A percentile compares a stretch with the other conserved stretches of the same genome.
phyloP scores from a whole-genome alignment of 208 protist species.

The Porcisia deanei region DNA sequence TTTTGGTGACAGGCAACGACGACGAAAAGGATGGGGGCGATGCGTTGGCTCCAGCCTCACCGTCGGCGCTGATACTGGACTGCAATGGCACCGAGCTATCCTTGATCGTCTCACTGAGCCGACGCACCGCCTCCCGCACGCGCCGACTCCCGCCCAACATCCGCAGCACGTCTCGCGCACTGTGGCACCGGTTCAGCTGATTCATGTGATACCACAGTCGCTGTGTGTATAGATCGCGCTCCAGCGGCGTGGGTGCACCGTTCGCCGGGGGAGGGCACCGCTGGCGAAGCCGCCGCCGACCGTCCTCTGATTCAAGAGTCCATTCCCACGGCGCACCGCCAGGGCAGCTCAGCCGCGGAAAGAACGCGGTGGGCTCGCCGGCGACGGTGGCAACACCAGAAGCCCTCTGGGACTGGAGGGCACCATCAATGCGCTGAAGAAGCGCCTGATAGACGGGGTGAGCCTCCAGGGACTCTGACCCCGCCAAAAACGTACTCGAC shows the following conservation, averaged over 20 bases:
- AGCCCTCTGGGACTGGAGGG: conserved; percentile 5
- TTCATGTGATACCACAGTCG: conserved; percentile 74
- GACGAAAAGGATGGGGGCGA: not conserved
- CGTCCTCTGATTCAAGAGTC: conserved; percentile 32
- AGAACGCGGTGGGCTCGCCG: conserved; percentile 27
- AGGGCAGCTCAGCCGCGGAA: conserved; percentile 70
- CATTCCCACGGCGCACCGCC: conserved; percentile 88
- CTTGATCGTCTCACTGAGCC: not conserved
- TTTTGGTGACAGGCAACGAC: not conserved
- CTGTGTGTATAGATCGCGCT: conserved; percentile 77
- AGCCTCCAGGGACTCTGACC: conserved; percentile 17
- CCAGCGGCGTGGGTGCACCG: conserved; percentile 79
- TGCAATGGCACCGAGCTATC: not conserved
- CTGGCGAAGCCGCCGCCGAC: conserved; percentile 44
- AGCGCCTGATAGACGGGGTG: conserved; percentile 8
- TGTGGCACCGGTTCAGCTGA: conserved; percentile 64
- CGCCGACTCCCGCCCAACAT: conserved; percentile 48
- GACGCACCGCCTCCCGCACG: conserved; percentile 39
- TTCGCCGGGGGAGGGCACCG: conserved; percentile 69
- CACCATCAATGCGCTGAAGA: conserved; percentile 25
- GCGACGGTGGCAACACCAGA: not conserved
- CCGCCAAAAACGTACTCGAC: not conserved
- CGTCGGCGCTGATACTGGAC: not conserved
- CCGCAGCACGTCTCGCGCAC: conserved; percentile 45
- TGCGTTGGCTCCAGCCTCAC: not conserved